Percentiles rank a stretch among this genome's conserved stretches.
Conservation (phyloP, 2,329 filamentous ascomycete species). For the Lomentospora prolificans region DNA sequence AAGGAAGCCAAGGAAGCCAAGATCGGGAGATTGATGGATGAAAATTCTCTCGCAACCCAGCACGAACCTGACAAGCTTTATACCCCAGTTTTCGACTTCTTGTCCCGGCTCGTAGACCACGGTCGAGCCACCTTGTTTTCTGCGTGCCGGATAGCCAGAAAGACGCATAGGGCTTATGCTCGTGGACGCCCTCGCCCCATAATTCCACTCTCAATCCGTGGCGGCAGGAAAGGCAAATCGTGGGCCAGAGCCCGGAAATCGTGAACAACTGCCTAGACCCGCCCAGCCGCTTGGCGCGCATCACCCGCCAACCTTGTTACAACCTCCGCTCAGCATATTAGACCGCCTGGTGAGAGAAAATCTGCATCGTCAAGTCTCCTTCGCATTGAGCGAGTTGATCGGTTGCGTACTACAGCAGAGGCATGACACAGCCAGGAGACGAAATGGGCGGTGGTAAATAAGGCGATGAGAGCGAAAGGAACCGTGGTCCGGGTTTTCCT, state of each 20-base stretch:
- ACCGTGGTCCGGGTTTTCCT: not conserved
- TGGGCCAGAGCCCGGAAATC: not conserved
- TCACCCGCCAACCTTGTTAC: not conserved
- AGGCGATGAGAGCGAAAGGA: not conserved
- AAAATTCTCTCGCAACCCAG: not conserved
- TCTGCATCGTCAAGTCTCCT: not conserved
- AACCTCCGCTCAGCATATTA: not conserved
- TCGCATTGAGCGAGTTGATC: not conserved
- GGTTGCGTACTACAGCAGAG: not conserved
- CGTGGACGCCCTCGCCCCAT: not conserved
- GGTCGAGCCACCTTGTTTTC: not conserved
- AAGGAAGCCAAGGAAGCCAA: constrained; percentile 2
- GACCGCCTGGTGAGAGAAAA: not conserved
- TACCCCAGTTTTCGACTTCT: not conserved
- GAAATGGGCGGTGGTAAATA: constrained; percentile 1
- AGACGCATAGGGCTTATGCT: not conserved
- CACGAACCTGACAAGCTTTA: not conserved
- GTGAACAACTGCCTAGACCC: not conserved
- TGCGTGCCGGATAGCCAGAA: not conserved
- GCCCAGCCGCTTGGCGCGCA: constrained; percentile 1
- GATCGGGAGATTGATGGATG: not conserved
- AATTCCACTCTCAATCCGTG: not conserved
- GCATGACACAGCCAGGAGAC: not conserved
- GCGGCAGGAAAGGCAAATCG: not conserved
- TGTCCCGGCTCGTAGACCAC: not conserved